Evolutionary conservation across 139 green algal species (phyloP).

Genomic region (Spirogloea muscicola): DNA sequence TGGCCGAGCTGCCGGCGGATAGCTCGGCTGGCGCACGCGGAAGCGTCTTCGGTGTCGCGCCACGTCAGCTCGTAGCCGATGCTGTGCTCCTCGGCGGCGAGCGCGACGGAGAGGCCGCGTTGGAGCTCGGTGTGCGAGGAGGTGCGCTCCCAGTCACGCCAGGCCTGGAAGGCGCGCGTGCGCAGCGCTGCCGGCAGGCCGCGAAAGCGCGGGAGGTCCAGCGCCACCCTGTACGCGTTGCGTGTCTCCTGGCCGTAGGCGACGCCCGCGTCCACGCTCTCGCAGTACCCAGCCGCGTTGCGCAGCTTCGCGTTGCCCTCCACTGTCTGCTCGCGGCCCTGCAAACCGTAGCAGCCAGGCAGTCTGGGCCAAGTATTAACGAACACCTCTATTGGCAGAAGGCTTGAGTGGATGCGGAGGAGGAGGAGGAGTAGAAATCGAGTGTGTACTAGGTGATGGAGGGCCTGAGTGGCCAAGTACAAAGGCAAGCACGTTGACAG

Average conservation of each 20-base stretch:
- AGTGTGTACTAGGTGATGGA: too few species aligned
- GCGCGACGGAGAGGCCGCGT: neutral
- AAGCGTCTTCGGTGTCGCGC: conserved; percentile 11
- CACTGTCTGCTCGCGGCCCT: conserved; percentile 21
- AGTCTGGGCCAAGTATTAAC: too few species aligned
- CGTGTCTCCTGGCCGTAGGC: conserved; percentile 1
- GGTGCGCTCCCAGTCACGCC: conserved; percentile 17
- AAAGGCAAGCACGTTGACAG: too few species aligned
- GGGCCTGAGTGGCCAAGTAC: too few species aligned
- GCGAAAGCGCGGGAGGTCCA: conserved; percentile 13
- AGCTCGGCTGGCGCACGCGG: neutral
- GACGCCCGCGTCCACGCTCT: conserved; percentile 9
- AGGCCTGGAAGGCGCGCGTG: neutral
- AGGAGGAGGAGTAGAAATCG: too few species aligned
- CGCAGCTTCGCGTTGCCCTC: conserved; percentile 12
- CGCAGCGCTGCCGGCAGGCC: neutral
- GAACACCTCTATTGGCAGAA: too few species aligned
- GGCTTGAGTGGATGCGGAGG: too few species aligned
- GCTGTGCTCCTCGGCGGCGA: conserved; percentile 1
- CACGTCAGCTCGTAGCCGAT: conserved; percentile 35
- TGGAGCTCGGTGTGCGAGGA: conserved; percentile 15
- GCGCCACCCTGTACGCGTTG: conserved; percentile 12
- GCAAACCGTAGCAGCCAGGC: too few species aligned
- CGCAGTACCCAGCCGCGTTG: conserved; percentile 10
- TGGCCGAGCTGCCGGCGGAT: conserved; percentile 31